Evolutionary conservation across 2,329 filamentous ascomycete genomes (phyloP).

Genomic region (Diaporthe nobilis): DNA sequence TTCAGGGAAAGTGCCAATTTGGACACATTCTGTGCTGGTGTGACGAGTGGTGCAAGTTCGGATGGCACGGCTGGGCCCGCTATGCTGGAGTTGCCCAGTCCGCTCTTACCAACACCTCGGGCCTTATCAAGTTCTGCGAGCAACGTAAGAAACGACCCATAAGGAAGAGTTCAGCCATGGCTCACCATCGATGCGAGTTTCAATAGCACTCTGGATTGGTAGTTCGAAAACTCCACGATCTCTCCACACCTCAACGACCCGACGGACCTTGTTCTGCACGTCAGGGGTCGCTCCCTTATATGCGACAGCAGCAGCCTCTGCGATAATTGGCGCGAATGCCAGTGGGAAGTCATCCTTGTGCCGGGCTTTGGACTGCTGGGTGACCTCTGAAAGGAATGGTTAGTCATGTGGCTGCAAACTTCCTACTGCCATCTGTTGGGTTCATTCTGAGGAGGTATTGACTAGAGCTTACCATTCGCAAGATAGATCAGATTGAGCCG

Average conservation of each 20-base stretch:
- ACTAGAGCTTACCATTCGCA: constrained; percentile 80
- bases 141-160: background rate
- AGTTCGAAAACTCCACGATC: constrained; percentile 86
- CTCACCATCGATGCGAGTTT: constrained; percentile 83
- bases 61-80: constrained; percentile 75
- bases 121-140: constrained; percentile 74
- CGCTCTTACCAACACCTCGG: constrained; percentile 65
- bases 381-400: constrained; percentile 76
- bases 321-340: constrained; percentile 92
- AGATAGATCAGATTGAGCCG: constrained; percentile 93
- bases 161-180: background rate
- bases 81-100: constrained; percentile 77
- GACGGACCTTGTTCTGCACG: constrained; percentile 86
- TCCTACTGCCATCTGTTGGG: background rate
- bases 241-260: constrained; percentile 96
- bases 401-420: background rate
- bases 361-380: constrained; percentile 94
- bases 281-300: constrained; percentile 92
- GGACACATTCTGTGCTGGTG: constrained; percentile 79
- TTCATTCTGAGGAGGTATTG: background rate
- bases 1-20: constrained; percentile 80
- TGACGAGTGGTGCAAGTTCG: constrained; percentile 83
- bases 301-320: constrained; percentile 89
- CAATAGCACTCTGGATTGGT: constrained; percentile 84
- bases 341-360: constrained; percentile 93